Base-by-base conservation (phyloP, 805 yeast species). In the Myxozyma mucilagina region DNA sequence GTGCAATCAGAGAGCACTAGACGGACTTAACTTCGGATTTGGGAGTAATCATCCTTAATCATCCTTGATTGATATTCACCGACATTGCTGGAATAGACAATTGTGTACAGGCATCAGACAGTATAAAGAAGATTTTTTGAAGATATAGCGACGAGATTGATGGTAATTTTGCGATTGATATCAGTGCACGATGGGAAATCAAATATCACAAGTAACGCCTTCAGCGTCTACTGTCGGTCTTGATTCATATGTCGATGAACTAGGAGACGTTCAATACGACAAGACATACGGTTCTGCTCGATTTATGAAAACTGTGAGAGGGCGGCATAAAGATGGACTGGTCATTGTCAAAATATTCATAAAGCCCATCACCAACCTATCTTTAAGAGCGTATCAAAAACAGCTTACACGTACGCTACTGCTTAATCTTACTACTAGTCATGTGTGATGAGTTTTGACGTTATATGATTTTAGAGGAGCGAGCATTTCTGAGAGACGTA, bases 151-250 rank as follows among this genome's bases (percentile, higher is more conserved):
- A 31, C 11, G 16, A 24, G 24, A 24, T 47, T 31, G 24, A 47
- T 32, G 39, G 41, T 5, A n/a, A 32, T 32, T 29, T 49, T 41
- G 20, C 14, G 24, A 16, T 8, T 5, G 18, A 20, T 29, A 29
- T 34, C 16, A 14, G 36, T 14, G 3, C 9, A 32, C n/a, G 8
- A 91, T 92, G 97, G 97, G 97, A 14, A 90, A 89, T 13, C 89
- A 88, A 71, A 76, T 93, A 62, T 92, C 97, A 1, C 78, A 89
- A 38, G 76, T 90, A 72, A 89, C 97, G 9, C 97, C 97, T 11
- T 85, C 96, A 1, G 90, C 96, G 0, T 91, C 96, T 2, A 89
- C 97, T 1, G 89, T 93, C 69, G 97, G 96, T 6, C 80, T 91
- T 1, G 90, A 93, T 24, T 92, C 97, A 0, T 93, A 92, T 68